Evolutionary conservation across 441 rosid genomes (phyloP).

Genomic region (Lepidium campestre): DNA sequence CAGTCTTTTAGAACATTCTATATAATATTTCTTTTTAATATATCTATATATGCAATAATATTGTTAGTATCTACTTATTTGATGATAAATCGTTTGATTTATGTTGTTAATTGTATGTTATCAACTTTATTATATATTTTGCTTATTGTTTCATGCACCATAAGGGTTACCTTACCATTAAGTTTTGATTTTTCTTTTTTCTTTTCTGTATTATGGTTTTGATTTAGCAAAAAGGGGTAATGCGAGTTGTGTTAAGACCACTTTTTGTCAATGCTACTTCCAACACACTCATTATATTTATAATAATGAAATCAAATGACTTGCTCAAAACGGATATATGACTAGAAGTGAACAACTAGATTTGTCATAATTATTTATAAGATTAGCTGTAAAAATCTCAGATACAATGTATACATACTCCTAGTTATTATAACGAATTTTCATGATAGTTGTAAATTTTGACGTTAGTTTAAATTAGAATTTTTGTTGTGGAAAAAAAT

Average conservation of each 20-base stretch:
- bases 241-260: constrained; percentile 22
- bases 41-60: constrained; percentile 5
- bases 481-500: neutral
- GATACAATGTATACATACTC: neutral
- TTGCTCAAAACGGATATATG: constrained; percentile 1
- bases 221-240: constrained; percentile 13
- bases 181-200: constrained; percentile 7
- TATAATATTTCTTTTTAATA: neutral
- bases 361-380: neutral
- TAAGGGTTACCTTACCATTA: constrained; percentile 19
- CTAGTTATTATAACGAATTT: neutral
- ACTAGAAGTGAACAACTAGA: neutral
- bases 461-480: neutral
- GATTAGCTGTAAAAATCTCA: neutral
- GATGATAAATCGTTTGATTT: constrained; percentile 18
- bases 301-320: constrained; percentile 10
- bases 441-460: neutral
- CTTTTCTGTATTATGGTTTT: neutral
- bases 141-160: constrained; percentile 18
- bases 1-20: constrained; percentile 35
- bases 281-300: constrained; percentile 23
- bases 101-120: constrained; percentile 9
- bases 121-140: neutral
- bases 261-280: constrained; percentile 25
- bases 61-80: constrained; percentile 4